A percentile compares a stretch with the other conserved stretches of the same genome.
phyloP scores from a whole-genome alignment of 805 yeast species.

The Kockiozyma suomiensis region DNA sequence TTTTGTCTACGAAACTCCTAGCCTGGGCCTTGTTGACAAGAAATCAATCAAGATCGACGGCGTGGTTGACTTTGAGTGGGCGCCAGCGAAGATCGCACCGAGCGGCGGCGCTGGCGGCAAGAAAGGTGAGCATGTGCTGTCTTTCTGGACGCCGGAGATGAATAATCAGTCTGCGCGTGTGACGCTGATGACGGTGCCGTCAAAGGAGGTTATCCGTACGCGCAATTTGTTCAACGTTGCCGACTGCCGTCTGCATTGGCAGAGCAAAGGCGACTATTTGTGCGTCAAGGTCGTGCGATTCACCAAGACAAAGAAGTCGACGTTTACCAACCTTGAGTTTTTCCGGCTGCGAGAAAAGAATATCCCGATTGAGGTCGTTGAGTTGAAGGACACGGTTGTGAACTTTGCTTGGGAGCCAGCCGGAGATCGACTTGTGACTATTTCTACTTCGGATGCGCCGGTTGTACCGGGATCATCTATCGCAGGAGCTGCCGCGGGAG shows the following conservation, averaged over 20 bases:
- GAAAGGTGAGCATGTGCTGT: constrained; percentile 63
- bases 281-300: constrained; percentile 97
- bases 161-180: constrained; percentile 94
- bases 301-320: constrained; percentile 90
- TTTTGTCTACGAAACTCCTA: constrained; percentile 81
- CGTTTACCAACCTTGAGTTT: constrained; percentile 88
- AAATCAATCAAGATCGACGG: constrained; percentile 82
- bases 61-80: constrained; percentile 88
- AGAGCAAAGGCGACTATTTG: constrained; percentile 75
- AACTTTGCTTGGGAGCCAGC: constrained; percentile 96
- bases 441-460: constrained; percentile 59
- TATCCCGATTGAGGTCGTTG: constrained; percentile 92
- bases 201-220: constrained; percentile 81
- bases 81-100: constrained; percentile 81
- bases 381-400: constrained; percentile 83
- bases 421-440: constrained; percentile 80
- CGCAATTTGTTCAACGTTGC: constrained; percentile 93
- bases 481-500: constrained; percentile 20
- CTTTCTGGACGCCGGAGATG: constrained; percentile 97
- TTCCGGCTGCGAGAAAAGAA: constrained; percentile 85
- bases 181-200: constrained; percentile 82
- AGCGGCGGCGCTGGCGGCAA: constrained; percentile 58
- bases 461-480: constrained; percentile 58
- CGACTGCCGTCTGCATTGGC: constrained; percentile 92
- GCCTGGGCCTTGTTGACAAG: constrained; percentile 81